These are phyloP conservation scores for Discostella stelligeroides DNA, from an alignment of 108 stramenopile species.

Conservation along the genomic window DNA sequence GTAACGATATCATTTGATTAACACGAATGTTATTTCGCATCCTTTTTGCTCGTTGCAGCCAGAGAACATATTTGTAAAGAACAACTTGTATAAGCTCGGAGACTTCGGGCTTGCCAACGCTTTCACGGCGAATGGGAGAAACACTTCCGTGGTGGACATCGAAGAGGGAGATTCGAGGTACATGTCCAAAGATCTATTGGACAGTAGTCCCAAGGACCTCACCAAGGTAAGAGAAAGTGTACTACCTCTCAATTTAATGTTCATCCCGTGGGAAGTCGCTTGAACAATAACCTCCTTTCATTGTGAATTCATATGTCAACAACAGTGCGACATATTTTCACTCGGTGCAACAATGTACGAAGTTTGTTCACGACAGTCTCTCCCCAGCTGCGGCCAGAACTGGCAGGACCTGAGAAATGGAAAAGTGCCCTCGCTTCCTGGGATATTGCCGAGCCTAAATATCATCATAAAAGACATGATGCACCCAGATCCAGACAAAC, in stretches of 20 bases:
- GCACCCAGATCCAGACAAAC: conserved; percentile 50
- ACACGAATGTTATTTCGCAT: no score
- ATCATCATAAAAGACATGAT: conserved; percentile 54
- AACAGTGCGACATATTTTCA: conserved; percentile 70
- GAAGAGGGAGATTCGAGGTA: conserved; percentile 76
- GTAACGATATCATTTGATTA: no score
- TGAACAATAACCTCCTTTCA: no score
- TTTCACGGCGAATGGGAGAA: conserved; percentile 20
- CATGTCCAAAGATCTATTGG: conserved; percentile 67
- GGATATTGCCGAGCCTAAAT: conserved; percentile 39
- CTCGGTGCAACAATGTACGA: conserved; percentile 71
- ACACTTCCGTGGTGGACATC: conserved; percentile 29
- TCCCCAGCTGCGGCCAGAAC: conserved; percentile 62
- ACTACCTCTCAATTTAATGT: not conserved
- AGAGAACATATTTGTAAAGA: conserved; percentile 70
- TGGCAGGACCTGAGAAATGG: conserved; percentile 68
- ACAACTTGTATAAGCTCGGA: conserved; percentile 64
- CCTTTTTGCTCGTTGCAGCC: conserved; percentile 21
- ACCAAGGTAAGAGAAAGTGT: conserved; percentile 61
- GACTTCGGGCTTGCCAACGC: conserved; percentile 64
- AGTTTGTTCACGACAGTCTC: conserved; percentile 45
- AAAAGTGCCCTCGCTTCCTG: conserved; percentile 39
- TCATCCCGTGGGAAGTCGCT: not conserved
- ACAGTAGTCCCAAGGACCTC: conserved; percentile 70
- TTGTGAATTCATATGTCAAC: not conserved